A percentile compares a stretch with the other conserved stretches of the same genome.
Conservation (phyloP, 78 protist species). For the Bigelowiella natans region DNA sequence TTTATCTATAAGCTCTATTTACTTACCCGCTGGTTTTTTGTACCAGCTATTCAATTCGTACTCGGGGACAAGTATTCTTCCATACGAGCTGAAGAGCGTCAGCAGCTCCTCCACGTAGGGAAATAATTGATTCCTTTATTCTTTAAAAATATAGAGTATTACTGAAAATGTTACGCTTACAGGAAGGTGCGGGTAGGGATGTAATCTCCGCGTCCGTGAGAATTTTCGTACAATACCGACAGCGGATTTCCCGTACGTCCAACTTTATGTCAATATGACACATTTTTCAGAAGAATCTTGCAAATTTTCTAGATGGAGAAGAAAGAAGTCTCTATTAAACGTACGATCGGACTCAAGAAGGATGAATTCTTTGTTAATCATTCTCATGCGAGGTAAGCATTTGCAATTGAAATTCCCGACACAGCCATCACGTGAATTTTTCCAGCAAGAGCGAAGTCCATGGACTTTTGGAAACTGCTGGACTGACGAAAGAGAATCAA, state of each 20-base stretch:
- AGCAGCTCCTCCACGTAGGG: background rate
- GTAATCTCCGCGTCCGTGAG: constrained; percentile 22
- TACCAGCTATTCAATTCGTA: constrained; percentile 6
- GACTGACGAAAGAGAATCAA: background rate
- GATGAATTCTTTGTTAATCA: constrained; percentile 16
- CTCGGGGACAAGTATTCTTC: background rate
- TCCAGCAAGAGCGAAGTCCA: constrained; percentile 4
- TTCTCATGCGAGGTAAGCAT: background rate
- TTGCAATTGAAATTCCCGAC: background rate
- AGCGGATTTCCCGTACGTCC: background rate
- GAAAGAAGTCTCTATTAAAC: constrained; percentile 4
- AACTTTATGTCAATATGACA: no score
- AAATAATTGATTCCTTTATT: background rate
- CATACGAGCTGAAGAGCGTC: background rate
- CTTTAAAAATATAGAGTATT: background rate
- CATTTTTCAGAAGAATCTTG: no score
- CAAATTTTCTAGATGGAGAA: background rate
- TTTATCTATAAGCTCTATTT: background rate
- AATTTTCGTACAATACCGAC: constrained; percentile 14
- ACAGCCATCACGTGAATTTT: background rate
- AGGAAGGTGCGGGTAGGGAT: constrained; percentile 4
- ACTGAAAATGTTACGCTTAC: background rate
- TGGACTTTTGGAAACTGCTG: background rate
- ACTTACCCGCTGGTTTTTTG: background rate
- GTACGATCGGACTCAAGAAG: constrained; percentile 32